Percentiles rank a stretch among this genome's conserved stretches.
These are phyloP conservation scores for Amphicarpaea edgeworthii DNA, from an alignment of 306 rosid genomes.

Conservation along the genomic window DNA sequence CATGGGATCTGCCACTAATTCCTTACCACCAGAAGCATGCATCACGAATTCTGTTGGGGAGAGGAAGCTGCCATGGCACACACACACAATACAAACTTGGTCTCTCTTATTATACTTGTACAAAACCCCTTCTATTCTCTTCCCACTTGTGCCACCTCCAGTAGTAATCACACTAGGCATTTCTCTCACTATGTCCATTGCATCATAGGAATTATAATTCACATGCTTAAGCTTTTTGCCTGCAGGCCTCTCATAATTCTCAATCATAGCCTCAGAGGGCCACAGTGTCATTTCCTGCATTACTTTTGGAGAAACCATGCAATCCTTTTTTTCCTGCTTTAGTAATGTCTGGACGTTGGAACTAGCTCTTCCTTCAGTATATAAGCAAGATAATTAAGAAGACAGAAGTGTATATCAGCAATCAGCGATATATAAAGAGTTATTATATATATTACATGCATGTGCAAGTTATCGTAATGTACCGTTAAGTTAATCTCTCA, in stretches of 20 bases:
- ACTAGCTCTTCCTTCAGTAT: constrained; percentile 27
- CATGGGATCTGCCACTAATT: constrained; percentile 70
- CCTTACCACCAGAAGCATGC: constrained; percentile 70
- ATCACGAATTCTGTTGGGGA: constrained; percentile 72
- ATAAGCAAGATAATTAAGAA: constrained; percentile 29
- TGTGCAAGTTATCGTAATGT: too few species aligned
- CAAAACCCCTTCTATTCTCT: constrained; percentile 64
- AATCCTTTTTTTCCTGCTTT: background rate
- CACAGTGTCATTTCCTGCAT: background rate
- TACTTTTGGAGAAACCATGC: background rate
- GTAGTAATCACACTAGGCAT: constrained; percentile 65
- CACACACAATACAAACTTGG: constrained; percentile 64
- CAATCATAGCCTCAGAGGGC: constrained; percentile 26
- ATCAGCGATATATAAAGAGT: too few species aligned
- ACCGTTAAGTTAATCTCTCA: too few species aligned
- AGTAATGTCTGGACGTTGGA: constrained; percentile 3
- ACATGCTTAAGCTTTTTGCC: constrained; percentile 49
- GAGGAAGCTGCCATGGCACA: constrained; percentile 75
- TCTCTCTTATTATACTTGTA: constrained; percentile 54
- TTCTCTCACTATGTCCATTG: constrained; percentile 43
- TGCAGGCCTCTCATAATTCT: constrained; percentile 40
- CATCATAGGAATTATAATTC: constrained; percentile 37
- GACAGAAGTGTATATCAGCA: constrained; percentile 1
- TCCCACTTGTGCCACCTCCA: constrained; percentile 68
- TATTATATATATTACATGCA: too few species aligned